phyloP scores from a whole-genome alignment of 352 stramenopile genomes.

The Globisporangium cystogenes region DNA sequence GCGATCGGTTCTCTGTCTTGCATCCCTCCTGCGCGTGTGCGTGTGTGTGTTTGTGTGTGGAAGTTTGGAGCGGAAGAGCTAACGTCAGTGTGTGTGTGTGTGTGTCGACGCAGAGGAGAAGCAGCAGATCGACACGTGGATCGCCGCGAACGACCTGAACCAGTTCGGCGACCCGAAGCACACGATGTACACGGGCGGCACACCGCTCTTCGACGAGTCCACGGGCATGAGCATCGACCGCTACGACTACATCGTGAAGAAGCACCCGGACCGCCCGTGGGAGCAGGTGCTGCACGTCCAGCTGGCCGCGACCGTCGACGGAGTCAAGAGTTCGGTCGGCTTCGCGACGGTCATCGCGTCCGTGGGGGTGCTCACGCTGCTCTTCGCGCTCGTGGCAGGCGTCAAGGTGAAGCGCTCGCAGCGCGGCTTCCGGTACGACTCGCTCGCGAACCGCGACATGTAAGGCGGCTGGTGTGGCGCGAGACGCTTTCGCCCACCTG shows the following conservation, averaged over 20 bases:
- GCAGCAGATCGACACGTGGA: conserved; percentile 28
- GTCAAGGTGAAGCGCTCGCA: conserved; percentile 22
- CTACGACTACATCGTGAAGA: conserved; percentile 62
- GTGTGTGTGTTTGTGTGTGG: neutral
- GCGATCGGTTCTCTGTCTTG: neutral
- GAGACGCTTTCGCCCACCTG: too few species aligned
- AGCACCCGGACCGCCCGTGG: conserved; percentile 60
- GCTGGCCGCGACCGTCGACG: conserved; percentile 4
- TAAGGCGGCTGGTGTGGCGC: neutral
- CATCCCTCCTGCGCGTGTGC: neutral
- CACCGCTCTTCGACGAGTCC: conserved; percentile 74
- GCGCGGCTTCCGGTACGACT: conserved; percentile 52
- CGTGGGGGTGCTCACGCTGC: conserved; percentile 18
- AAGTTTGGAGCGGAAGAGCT: neutral
- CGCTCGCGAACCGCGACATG: conserved; percentile 30
- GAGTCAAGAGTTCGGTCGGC: neutral
- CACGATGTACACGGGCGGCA: conserved; percentile 66
- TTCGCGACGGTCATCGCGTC: conserved; percentile 16
- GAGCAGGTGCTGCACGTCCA: conserved; percentile 15
- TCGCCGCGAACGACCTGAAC: conserved; percentile 6
- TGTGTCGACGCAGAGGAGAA: conserved; percentile 5
- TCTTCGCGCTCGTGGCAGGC: conserved; percentile 23
- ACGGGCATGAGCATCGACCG: conserved; percentile 44
- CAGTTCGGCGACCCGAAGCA: conserved; percentile 15
- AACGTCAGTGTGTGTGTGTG: neutral